Evolutionary conservation across 208 protist species (phyloP).

Genomic region (Porcisia hertigi): DNA sequence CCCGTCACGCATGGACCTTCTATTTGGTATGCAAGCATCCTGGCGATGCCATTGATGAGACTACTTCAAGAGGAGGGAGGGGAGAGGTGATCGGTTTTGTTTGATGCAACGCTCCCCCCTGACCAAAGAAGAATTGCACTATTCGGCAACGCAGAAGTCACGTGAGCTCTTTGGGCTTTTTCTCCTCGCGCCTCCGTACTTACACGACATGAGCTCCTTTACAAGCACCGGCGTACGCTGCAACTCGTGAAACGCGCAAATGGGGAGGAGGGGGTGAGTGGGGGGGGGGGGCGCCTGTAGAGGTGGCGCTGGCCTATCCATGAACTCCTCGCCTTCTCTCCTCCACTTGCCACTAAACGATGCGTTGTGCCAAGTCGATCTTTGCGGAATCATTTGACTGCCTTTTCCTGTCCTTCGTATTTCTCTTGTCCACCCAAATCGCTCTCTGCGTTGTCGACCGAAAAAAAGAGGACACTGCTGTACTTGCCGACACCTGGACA

Average conservation of each 20-base stretch:
- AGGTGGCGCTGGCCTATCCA: not conserved
- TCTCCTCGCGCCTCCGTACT: not conserved
- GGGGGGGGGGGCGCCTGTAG: too few relatives aligned
- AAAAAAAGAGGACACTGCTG: not conserved
- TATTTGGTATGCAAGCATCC: not conserved
- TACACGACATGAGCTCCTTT: not conserved
- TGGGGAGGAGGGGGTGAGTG: too few relatives aligned
- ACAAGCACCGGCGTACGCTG: not conserved
- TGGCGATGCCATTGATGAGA: not conserved
- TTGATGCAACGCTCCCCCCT: not conserved
- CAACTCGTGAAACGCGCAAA: not conserved
- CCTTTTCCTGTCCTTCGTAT: not conserved
- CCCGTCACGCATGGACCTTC: not conserved
- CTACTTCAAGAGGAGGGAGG: not conserved
- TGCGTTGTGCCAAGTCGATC: not conserved
- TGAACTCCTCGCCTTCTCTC: not conserved
- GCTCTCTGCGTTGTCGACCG: not conserved
- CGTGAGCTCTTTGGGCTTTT: not conserved
- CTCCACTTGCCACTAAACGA: too few relatives aligned
- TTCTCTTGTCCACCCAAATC: not conserved
- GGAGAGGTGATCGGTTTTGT: not conserved
- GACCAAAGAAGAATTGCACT: not conserved
- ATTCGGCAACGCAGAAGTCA: not conserved
- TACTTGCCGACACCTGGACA: not conserved
- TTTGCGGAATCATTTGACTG: not conserved